Percentiles rank a stretch among this genome's conserved stretches.
These are phyloP conservation scores for Entelexis paramagnoliae DNA, from an alignment of 1,139 yeast genomes.

Conservation along the genomic window DNA sequence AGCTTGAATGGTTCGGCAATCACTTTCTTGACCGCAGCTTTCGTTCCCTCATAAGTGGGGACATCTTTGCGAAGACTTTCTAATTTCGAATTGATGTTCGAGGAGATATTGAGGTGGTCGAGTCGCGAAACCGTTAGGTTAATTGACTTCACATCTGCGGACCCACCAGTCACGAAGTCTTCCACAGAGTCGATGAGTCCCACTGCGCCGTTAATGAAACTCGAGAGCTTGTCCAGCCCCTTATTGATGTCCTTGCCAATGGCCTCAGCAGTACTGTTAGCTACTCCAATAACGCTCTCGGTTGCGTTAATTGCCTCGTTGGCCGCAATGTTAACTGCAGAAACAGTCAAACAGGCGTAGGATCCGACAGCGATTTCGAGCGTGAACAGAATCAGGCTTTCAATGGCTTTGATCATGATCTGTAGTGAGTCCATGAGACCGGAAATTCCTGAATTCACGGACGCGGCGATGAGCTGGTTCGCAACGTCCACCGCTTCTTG, in stretches of 20 bases:
- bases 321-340: slow-evolving; percentile 62
- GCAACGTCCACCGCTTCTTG: slow-evolving; percentile 46
- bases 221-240: slow-evolving; percentile 49
- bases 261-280: slow-evolving; percentile 49
- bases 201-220: slow-evolving; percentile 38
- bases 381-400: slow-evolving; percentile 51
- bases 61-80: slow-evolving; percentile 38
- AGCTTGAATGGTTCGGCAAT: slow-evolving; percentile 46
- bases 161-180: slow-evolving; percentile 45
- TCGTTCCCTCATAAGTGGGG: slow-evolving; percentile 51
- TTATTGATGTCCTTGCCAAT: slow-evolving; percentile 51
- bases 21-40: slow-evolving; percentile 39
- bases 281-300: slow-evolving; percentile 46
- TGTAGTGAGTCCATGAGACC: slow-evolving; percentile 37
- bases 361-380: slow-evolving; percentile 74
- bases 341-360: slow-evolving; percentile 66
- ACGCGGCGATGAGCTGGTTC: slow-evolving; percentile 41
- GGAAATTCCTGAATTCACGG: slow-evolving; percentile 40
- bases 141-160: slow-evolving; percentile 33
- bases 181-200: slow-evolving; percentile 37
- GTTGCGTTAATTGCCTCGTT: slow-evolving; percentile 67
- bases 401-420: slow-evolving; percentile 45
- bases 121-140: slow-evolving; percentile 51
- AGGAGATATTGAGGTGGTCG: slow-evolving; percentile 52
- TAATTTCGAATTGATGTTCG: slow-evolving; percentile 43